Evolutionary conservation across 148 eudicot genomes (phyloP).

Genomic region (Chenopodium formosanum): DNA sequence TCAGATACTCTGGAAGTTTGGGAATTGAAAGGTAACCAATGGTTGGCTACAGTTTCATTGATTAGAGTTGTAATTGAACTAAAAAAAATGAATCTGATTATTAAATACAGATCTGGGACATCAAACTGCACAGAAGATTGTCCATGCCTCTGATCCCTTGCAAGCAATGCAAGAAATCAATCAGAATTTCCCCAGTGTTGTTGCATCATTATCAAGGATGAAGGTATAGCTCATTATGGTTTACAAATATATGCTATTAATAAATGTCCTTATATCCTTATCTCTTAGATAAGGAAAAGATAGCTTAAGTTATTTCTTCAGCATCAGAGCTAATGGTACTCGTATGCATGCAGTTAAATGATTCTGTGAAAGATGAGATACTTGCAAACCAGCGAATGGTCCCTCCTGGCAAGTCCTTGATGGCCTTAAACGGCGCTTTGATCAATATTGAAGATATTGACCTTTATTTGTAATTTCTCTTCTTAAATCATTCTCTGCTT

Average conservation of each 20-base stretch:
- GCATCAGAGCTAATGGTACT: slow-evolving; percentile 12
- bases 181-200: slow-evolving; percentile 97
- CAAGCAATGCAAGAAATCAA: slow-evolving; percentile 95
- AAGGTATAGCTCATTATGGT: slow-evolving; percentile 48
- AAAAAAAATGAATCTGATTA: background rate
- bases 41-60: slow-evolving; percentile 2
- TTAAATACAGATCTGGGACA: slow-evolving; percentile 79
- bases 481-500: background rate
- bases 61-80: slow-evolving; percentile 9
- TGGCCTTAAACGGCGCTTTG: slow-evolving; percentile 95
- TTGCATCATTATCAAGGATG: slow-evolving; percentile 91
- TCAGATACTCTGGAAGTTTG: slow-evolving; percentile 98
- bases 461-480: slow-evolving; percentile 68
- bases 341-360: slow-evolving; percentile 67
- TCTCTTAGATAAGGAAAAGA: background rate
- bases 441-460: slow-evolving; percentile 94
- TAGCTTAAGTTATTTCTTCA: background rate
- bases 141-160: slow-evolving; percentile 94
- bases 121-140: slow-evolving; percentile 97
- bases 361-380: slow-evolving; percentile 95
- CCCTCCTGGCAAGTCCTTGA: slow-evolving; percentile 95
- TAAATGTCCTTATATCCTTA: background rate
- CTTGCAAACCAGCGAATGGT: slow-evolving; percentile 93
- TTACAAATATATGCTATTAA: slow-evolving; percentile 7
- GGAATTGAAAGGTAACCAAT: slow-evolving; percentile 84